Base-by-base conservation (phyloP, 2,329 filamentous ascomycete genomes). In the Claviceps africana region DNA sequence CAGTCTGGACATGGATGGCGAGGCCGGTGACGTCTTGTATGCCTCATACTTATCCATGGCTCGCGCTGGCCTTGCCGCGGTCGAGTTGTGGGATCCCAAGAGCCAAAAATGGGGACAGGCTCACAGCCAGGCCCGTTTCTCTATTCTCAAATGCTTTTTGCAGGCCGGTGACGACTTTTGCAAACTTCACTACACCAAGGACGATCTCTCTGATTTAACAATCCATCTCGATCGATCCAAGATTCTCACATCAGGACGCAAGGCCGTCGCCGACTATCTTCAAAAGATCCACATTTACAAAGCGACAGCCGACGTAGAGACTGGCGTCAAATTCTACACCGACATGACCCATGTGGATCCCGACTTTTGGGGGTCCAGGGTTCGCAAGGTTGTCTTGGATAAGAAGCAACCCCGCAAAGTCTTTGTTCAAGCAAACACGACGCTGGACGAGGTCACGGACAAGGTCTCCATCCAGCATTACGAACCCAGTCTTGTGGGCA, bases 21-120 rank as follows among this genome's bases (percentile, higher is more conserved):
- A 86, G 62, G 88, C 89, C 10, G 90, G 89, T 44, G 86, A 95
- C 62, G 81, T 98, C 7, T 79, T 97, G 8, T 96, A 91, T 62
- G 82, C 83, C 0, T 83, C 86, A 2, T 98, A 97, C 66, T 78
- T 98, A 10, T 82, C 83, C 59, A 97, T 98, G 91, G 93, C 93
- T 15, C 82, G 90, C 39, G 88, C 89, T n/a, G 93, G 93, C 55
- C 75, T 98, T 45, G 80, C 83, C 6, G 86, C 90, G 1, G 77
- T 97, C 22, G 91, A 97, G 65, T 88, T 93, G 75, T 97, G 89
- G 89, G 89, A 96, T 62, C 89, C 89, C 6, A 90, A 90, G 71
- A 83, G 78, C 60, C 76, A 82, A 58, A 95, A 95, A 71, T 95
- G 90, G 90, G 90, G 90, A 9, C 90, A 95, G 68, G 79, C 86